Base-by-base conservation (phyloP, 768 basidiomycete species). In the Tricholoma matsutake region DNA sequence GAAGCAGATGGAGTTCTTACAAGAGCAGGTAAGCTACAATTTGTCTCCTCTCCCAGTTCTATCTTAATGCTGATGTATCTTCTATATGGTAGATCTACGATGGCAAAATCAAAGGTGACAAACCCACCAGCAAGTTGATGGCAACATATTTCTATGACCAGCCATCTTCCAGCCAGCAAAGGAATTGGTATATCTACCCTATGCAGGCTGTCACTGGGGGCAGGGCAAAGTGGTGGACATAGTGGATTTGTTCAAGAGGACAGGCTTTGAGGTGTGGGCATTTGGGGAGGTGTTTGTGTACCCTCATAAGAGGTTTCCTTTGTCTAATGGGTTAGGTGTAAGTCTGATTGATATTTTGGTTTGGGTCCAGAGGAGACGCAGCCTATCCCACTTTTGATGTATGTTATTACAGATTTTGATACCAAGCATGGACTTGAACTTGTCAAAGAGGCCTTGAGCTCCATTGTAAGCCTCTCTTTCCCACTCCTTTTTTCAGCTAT, bases 71-170 rank as follows among this genome's bases (percentile, higher is more conserved):
- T n/a, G n/a, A n/a, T n/a, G n/a, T n/a, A n/a, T n/a, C n/a, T n/a
- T n/a, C n/a, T n/a, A n/a, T n/a, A n/a, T n/a, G n/a, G 1, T 28
- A 88, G 89, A 71, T 92, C 1, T 88, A 90, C 68, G 67, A 69
- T 25, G 83, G 86, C 5, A 72, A 75, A 35, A 68, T 94, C 16
- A 79, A 81, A 8, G 86, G 91, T 49, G 79, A 79, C 1, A n/a
- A n/a, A n/a, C n/a, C n/a, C n/a, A n/a, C n/a, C n/a, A 72, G 72
- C 7, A 75, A 76, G 6, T 78, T 80, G 34, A 81, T 92, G 58
- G 74, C 83, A 31, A 88, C 81, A 11, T 94, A 91, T 75, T 98
- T 98, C 76, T 98, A 96, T 69, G 93, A 96, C 67, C 81, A 95
- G 5, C 91, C 95, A 0, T 84, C 84, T 0, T 86, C 92, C 0